Base-by-base conservation (phyloP, 2,329 filamentous ascomycete genomes). In the Xylariaceae sp. region DNA sequence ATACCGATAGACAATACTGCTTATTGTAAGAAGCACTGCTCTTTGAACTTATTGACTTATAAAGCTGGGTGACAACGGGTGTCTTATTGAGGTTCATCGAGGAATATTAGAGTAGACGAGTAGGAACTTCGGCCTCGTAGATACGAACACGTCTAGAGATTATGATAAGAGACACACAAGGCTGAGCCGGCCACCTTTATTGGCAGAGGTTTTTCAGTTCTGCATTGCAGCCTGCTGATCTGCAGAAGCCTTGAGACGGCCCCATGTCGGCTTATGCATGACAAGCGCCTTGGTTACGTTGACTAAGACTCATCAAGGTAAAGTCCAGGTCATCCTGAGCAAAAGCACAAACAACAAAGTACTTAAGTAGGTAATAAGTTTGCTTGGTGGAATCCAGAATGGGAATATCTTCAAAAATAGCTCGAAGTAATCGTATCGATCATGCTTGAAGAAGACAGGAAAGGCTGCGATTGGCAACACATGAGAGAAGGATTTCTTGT, bases 201-300 rank as follows among this genome's bases (percentile, higher is more conserved):
- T 48, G 46, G 42, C 41, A 37, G 18, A 21, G 37, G 50, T 48
- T 14, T 23, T 42, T 19, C 23, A 4, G 9, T 26, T 44, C 37
- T 18, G 40, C 43, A 51, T 47, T 59, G 48, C 16, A 60, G 60
- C 59, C 60, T 61, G 49, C 42, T 14, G 45, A 52, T 56, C 45
- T 53, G 60, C 50, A 52, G 58, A 45, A 58, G 61, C 58, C 50
- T 63, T 43, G 45, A 53, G 50, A 57, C 56, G 44, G 50, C 44
- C 49, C 49, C 29, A 59, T 60, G 55, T 60, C 52, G 26, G 44
- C 47, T 59, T 51, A 61, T 59, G 45, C 54, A 47, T 46, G 59
- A 57, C 54, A 53, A 44, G 46, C 49, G 40, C 12, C 32, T 37
- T 16, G 6, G 14, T 12, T 37, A 37, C 9, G 12, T 37, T 7